A percentile compares a stretch with the other conserved stretches of the same genome.
phyloP scores from a whole-genome alignment of 345 rosid species.

The Mercurialis annua region DNA sequence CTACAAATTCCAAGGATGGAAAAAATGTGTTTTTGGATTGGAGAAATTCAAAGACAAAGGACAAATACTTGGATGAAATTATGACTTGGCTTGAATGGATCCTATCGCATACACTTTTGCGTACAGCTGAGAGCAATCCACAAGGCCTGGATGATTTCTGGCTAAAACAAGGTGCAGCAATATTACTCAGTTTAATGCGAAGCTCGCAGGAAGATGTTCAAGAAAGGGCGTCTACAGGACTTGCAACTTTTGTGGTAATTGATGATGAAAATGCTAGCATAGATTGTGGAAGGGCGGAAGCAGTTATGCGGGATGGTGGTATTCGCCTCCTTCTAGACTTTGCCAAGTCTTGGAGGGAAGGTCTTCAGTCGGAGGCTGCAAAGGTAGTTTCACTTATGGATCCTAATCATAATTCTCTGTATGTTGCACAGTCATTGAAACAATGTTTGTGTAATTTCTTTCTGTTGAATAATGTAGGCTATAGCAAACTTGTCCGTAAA shows the following conservation, averaged over 20 bases:
- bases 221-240: constrained; percentile 39
- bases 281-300: constrained; percentile 37
- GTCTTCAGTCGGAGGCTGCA: constrained; percentile 38
- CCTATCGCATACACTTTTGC: constrained; percentile 39
- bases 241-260: constrained; percentile 39
- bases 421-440: constrained; percentile 2
- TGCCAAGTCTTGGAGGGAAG: constrained; percentile 36
- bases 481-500: constrained; percentile 39
- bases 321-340: constrained; percentile 32
- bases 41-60: constrained; percentile 24
- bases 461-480: constrained; percentile 21
- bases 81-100: constrained; percentile 37
- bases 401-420: neutral
- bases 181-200: constrained; percentile 32
- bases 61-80: constrained; percentile 16
- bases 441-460: constrained; percentile 1
- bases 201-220: constrained; percentile 37
- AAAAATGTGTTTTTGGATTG: constrained; percentile 20
- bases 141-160: constrained; percentile 32
- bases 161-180: constrained; percentile 34
- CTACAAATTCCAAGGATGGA: constrained; percentile 34
- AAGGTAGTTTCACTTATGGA: constrained; percentile 34
- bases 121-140: constrained; percentile 34
- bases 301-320: constrained; percentile 30
- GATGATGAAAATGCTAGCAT: constrained; percentile 41